Base-by-base conservation (phyloP, 148 eudicot genomes). In the Silene uniflora region DNA sequence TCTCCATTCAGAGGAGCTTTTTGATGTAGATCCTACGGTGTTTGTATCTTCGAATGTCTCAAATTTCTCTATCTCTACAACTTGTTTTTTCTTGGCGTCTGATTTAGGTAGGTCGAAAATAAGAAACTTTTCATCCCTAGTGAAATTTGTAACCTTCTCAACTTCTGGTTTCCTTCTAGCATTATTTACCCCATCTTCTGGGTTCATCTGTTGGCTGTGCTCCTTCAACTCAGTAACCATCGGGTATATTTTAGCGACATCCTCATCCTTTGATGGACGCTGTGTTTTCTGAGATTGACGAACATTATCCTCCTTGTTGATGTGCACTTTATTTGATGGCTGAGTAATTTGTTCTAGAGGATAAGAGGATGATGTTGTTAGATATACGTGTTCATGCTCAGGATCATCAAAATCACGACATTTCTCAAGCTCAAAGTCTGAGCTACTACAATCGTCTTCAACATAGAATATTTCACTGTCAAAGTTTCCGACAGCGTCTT, bases 1-100 rank as follows among this genome's bases (percentile, higher is more conserved):
- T 68, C 98, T 87, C 98, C 98, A 94, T 39, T 92, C 98, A 0
- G 98, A 88, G 0, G 98, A 94, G 84, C 87, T 88, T 77, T 92
- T 94, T 1, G 98, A 94, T 17, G 97, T 94, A 3, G 98, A 94
- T 55, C 98, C 98, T 22, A 90, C 78, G 0, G 93, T 94, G 72
- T 81, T 84, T 1, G 93, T 73, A 62, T 94, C 96, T n/a, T 87
- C 96, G 24, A 80, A 88, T 2, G 76, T 49, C 9, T 79, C 87
- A 21, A 86, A 85, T 4, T 70, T 35, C 75, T 84, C 87, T 75
- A 79, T 83, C 39, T 82, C 85, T 71, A 77, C 59, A 0, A 25
- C 82, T 35, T 81, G 59, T 29, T 81, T 9, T 78, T 80, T 86
- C 85, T 81, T 92, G 14, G 77, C 72, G 62, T 86, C 83, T 10